These are phyloP conservation scores for Vachellia collinsii DNA, from an alignment of 306 rosid genomes.

Conservation along the genomic window DNA sequence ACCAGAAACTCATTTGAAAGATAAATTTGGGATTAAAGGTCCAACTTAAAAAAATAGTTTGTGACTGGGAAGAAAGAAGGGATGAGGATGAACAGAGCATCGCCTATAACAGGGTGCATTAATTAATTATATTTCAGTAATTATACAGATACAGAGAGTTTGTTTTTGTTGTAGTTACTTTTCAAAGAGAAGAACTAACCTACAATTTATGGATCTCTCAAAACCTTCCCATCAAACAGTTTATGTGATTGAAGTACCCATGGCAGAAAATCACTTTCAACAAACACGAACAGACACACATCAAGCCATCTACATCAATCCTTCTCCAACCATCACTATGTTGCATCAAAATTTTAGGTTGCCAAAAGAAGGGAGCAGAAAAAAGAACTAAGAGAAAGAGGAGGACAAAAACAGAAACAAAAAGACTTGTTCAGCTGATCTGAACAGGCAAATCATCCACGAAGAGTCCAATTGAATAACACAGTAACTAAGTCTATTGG, in stretches of 20 bases:
- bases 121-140: neutral
- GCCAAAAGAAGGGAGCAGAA: neutral
- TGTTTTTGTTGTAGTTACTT: neutral
- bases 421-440: slow-evolving; percentile 43
- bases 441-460: slow-evolving; percentile 90
- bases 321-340: neutral
- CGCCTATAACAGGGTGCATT: neutral
- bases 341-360: neutral
- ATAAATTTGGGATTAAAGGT: neutral
- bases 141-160: neutral
- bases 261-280: neutral
- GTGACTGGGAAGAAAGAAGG: neutral
- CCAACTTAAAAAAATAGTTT: neutral
- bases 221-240: neutral
- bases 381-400: neutral
- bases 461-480: slow-evolving; percentile 8
- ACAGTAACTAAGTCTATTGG: neutral
- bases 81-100: slow-evolving; percentile 4
- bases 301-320: neutral
- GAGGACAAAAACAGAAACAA: neutral
- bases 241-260: neutral
- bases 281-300: slow-evolving; percentile 26
- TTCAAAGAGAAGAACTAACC: neutral
- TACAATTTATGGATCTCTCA: neutral
- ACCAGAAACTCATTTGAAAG: neutral